A percentile compares a stretch with the other conserved stretches of the same genome.
Evolutionary conservation across 805 yeast species (phyloP).

Genomic region (Myxozyma neglecta): DNA sequence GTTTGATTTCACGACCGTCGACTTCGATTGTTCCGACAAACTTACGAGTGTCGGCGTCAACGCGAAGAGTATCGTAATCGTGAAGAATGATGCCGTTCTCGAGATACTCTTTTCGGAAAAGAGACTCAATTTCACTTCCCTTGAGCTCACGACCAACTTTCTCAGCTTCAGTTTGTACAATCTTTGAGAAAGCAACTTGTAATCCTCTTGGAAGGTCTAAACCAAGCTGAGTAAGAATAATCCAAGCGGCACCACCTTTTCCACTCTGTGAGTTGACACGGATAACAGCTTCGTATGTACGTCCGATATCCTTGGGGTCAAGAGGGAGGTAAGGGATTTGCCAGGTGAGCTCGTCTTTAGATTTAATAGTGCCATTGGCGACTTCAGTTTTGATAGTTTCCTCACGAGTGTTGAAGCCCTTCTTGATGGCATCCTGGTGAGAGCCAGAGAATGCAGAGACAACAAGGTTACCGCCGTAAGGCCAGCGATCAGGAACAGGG

Average conservation of each 20-base stretch:
- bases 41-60: constrained; percentile 46
- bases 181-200: constrained; percentile 71
- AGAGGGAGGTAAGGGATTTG: constrained; percentile 77
- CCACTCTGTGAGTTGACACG: constrained; percentile 87
- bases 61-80: constrained; percentile 51
- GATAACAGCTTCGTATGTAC: constrained; percentile 89
- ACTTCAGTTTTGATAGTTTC: constrained; percentile 37
- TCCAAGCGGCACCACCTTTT: constrained; percentile 90
- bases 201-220: constrained; percentile 79
- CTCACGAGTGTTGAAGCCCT: constrained; percentile 62
- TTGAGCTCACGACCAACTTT: constrained; percentile 68
- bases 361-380: constrained; percentile 14
- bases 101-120: constrained; percentile 62
- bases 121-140: constrained; percentile 59
- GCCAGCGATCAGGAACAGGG: constrained; percentile 75
- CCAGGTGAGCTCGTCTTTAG: constrained; percentile 52
- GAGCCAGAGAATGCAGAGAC: constrained; percentile 83
- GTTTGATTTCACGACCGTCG: constrained; percentile 44
- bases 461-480: constrained; percentile 79
- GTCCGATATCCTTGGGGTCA: constrained; percentile 81
- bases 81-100: constrained; percentile 41
- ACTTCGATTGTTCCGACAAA: constrained; percentile 53
- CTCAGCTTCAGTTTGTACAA: constrained; percentile 72
- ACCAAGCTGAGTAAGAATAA: constrained; percentile 70
- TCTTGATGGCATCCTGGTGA: constrained; percentile 87